A percentile compares a stretch with the other conserved stretches of the same genome.
Evolutionary conservation across 23 red algal genomes (phyloP).

Genomic region (Chondrus crispus): DNA sequence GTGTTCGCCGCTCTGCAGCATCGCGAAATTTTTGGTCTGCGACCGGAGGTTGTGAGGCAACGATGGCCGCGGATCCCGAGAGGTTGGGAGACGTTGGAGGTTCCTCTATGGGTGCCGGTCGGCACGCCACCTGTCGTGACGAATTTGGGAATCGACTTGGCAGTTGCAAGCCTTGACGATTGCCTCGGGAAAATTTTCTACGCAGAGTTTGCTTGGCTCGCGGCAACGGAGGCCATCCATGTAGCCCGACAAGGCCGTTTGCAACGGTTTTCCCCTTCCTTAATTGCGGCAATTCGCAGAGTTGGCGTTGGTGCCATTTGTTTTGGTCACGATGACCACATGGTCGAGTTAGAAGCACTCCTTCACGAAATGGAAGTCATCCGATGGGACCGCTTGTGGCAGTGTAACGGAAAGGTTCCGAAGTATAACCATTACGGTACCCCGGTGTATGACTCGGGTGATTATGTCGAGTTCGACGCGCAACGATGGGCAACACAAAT

Average conservation of each 20-base stretch:
- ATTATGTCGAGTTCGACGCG: neutral
- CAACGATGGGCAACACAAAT: too few relatives aligned
- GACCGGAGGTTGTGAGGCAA: neutral
- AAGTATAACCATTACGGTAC: neutral
- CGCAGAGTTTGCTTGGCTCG: neutral
- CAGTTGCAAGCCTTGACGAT: too few relatives aligned
- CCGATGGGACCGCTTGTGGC: neutral
- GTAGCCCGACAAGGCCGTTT: neutral
- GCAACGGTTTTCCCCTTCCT: too few relatives aligned
- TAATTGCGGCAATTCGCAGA: too few relatives aligned
- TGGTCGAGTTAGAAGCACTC: too few relatives aligned
- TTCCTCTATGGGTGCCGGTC: neutral
- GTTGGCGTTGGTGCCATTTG: too few relatives aligned
- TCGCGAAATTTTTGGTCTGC: neutral
- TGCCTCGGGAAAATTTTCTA: too few relatives aligned
- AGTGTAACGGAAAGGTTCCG: neutral
- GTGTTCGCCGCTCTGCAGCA: neutral
- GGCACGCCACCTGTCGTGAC: neutral
- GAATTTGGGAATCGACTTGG: neutral
- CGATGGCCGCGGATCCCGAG: neutral
- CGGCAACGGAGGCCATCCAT: neutral
- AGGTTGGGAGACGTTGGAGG: neutral
- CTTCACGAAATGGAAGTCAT: neutral
- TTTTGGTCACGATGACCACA: too few relatives aligned
- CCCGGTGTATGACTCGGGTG: neutral